phyloP scores from a whole-genome alignment of 352 stramenopile genomes.

The Pythium brachiatum region DNA sequence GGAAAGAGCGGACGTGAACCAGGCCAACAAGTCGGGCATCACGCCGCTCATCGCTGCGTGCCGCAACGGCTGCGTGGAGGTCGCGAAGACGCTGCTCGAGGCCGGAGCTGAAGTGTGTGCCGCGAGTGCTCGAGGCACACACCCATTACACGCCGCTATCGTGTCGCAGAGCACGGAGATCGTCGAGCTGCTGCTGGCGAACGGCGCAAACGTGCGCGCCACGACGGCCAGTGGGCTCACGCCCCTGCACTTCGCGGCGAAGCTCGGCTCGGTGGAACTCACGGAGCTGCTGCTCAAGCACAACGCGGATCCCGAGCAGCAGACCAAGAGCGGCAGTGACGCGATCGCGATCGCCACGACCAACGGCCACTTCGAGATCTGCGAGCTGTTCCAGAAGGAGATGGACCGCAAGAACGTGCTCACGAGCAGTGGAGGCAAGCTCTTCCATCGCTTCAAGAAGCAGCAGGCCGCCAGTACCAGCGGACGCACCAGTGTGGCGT shows the following conservation, averaged over 20 bases:
- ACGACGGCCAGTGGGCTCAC: conserved; percentile 67
- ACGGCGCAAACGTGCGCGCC: conserved; percentile 65
- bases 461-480: neutral
- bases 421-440: conserved; percentile 18
- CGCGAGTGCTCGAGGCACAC: conserved; percentile 54
- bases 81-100: conserved; percentile 52
- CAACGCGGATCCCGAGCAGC: conserved; percentile 58
- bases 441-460: conserved; percentile 28
- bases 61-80: conserved; percentile 55
- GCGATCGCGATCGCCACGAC: conserved; percentile 69
- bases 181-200: conserved; percentile 61
- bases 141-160: conserved; percentile 62
- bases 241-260: conserved; percentile 75
- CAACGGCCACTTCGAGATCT: conserved; percentile 63
- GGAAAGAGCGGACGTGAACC: conserved; percentile 62
- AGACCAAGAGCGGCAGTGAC: conserved; percentile 77
- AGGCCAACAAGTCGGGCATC: conserved; percentile 53
- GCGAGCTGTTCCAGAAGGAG: conserved; percentile 55
- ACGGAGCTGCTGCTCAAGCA: conserved; percentile 65
- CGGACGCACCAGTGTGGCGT: neutral
- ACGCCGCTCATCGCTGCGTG: conserved; percentile 73
- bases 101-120: conserved; percentile 41
- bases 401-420: conserved; percentile 28
- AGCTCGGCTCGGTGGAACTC: conserved; percentile 55
- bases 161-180: conserved; percentile 65